Percentiles rank a stretch among this genome's conserved stretches.
These are phyloP conservation scores for Candida glucosophila DNA, from an alignment of 1,139 yeast species.

Conservation along the genomic window DNA sequence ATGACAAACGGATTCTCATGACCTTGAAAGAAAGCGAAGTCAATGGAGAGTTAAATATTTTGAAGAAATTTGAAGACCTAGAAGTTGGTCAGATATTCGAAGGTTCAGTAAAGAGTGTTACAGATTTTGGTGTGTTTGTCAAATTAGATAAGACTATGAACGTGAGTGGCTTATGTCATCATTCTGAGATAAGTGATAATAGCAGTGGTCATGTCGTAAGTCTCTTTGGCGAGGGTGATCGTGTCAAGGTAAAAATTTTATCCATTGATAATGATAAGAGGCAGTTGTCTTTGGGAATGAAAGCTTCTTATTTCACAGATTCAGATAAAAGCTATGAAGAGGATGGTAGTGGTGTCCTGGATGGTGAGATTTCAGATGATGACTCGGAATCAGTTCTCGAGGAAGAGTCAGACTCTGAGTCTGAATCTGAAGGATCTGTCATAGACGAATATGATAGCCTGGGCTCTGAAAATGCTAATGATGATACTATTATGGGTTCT, in stretches of 20 bases:
- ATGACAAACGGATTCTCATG: slow-evolving; percentile 59
- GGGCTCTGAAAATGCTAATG: slow-evolving; percentile 10
- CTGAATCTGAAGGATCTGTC: slow-evolving; percentile 15
- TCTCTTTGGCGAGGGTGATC: slow-evolving; percentile 80
- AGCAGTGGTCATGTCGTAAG: slow-evolving; percentile 40
- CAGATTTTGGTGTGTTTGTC: slow-evolving; percentile 89
- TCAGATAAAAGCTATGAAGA: slow-evolving; percentile 15
- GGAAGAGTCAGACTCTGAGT: slow-evolving; percentile 15
- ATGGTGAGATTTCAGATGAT: slow-evolving; percentile 15
- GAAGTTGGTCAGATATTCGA: slow-evolving; percentile 62
- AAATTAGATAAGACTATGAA: slow-evolving; percentile 66
- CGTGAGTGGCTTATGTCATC: slow-evolving; percentile 83
- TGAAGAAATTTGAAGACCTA: slow-evolving; percentile 59
- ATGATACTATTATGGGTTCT: slow-evolving; percentile 14
- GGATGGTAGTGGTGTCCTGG: slow-evolving; percentile 15
- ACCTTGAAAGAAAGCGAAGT: slow-evolving; percentile 80
- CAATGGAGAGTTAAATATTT: slow-evolving; percentile 50
- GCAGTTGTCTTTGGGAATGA: slow-evolving; percentile 83
- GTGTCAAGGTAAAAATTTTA: slow-evolving; percentile 77
- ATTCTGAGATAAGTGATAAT: slow-evolving; percentile 73
- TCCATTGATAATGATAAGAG: slow-evolving; percentile 55
- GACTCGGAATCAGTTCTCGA: slow-evolving; percentile 12
- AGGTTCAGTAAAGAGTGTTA: slow-evolving; percentile 69
- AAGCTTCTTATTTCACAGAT: slow-evolving; percentile 73
- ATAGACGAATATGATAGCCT: slow-evolving; percentile 16